Conservation (phyloP, 2,329 filamentous ascomycete genomes). For the Triangularia setosa region DNA sequence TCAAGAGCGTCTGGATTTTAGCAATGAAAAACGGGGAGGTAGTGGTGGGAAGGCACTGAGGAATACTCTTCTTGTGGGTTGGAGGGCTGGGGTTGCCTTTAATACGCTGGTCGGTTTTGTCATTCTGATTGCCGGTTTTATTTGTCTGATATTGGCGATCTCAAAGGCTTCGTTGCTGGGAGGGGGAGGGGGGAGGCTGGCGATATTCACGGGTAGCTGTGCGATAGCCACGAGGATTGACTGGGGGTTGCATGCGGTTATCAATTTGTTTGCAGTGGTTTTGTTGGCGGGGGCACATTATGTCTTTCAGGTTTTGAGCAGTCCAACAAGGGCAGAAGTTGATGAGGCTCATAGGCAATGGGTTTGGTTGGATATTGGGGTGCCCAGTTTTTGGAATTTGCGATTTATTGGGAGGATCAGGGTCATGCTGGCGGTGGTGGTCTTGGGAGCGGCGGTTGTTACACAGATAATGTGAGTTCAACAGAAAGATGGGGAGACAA, state of each 20-base stretch:
- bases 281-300: conserved; percentile 50
- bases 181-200: conserved; percentile 29
- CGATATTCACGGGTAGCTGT: conserved; percentile 40
- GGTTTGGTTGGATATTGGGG: conserved; percentile 51
- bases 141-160: conserved; percentile 34
- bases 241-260: conserved; percentile 41
- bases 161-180: conserved; percentile 16
- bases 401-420: conserved; percentile 40
- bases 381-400: conserved; percentile 50
- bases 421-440: conserved; percentile 35
- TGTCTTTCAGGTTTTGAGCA: conserved; percentile 50
- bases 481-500: neutral
- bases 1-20: conserved; percentile 4
- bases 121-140: conserved; percentile 36
- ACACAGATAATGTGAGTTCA: conserved; percentile 48
- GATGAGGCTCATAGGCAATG: conserved; percentile 42
- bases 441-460: conserved; percentile 41
- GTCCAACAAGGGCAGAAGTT: conserved; percentile 49
- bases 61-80: conserved; percentile 36
- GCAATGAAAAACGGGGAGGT: conserved; percentile 6
- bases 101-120: conserved; percentile 41
- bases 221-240: conserved; percentile 34
- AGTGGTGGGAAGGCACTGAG: conserved; percentile 24
- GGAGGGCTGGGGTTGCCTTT: conserved; percentile 46
- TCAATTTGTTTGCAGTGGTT: conserved; percentile 42